Base-by-base conservation (phyloP, 371 early-diverging fungal species). In the Umbelopsis sp. region DNA sequence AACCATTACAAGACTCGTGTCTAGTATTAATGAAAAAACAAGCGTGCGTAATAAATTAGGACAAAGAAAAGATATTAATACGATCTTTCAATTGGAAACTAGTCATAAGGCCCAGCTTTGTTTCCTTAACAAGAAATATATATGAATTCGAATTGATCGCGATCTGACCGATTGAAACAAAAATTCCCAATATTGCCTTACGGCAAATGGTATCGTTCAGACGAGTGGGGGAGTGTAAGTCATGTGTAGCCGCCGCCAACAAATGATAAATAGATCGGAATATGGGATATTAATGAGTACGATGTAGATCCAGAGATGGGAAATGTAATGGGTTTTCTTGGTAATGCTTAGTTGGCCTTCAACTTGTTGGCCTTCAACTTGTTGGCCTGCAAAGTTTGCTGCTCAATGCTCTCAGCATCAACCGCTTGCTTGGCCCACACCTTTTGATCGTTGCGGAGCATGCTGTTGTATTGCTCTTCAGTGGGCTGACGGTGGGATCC, bases 401-500 rank as follows among this genome's bases (percentile, higher is more conserved):
- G 70, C 68, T 88, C 87, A 72, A 89, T 86, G 22, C 32, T 62
- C 48, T 92, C 92, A 29, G 90, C 88, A 32, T 87, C 88, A 69
- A 76, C 76, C 11, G 94, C 84, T 74, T 92, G 92, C 67, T 87
- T 82, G n/a, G 84, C 80, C 85, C 87, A 89, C 4, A 88, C 81
- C 24, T 79, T 83, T 68, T 84, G 80, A 63, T 91, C 87, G 73
- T 84, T 89, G 65, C 89, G 85, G 65, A 86, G 69, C 44, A 79
- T 75, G 5, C 75, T 79, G 71, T 91, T 85, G 72, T 88, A 91
- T 68, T 90, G 88, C 67, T 92, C 91, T 20, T 79, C 81, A 1
- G 87, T 85, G 2, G 94, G 94, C 63, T 84, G 83, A 66, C 92
- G 87, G 68, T 92, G 90, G 46, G 93, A 87, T 22, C 84, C 84